Evolutionary conservation across 257 asterid genomes (phyloP), one percentile per base, ranked within the genome.

Genomic region (Nicotiana tomentosiformis): DNA sequence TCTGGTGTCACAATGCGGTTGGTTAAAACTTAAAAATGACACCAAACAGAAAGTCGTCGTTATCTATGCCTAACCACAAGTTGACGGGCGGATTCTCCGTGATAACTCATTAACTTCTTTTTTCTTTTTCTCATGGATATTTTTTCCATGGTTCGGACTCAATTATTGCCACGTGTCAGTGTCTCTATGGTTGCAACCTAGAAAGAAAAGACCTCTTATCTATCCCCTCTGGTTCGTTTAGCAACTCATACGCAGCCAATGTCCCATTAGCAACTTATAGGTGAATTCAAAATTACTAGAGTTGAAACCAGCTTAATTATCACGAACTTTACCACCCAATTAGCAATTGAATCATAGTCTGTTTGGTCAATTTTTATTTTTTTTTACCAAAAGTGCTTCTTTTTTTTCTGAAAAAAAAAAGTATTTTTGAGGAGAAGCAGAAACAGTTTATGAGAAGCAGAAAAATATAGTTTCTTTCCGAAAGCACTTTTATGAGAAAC

Each of bases 181-280:
- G 32, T 20, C 14, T 61, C 32, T 23, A 9, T 61, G 66, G 66
- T 61, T 3, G 64, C 64, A 17, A 58, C 64, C 64, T 58, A 58
- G 66, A 8, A 7, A 51, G 80, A 51, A 76, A 76, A 26, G 3
- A 15, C 80, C 80, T 76, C 80, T 76, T 76, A 76, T 76, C 80
- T 29, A 51, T 74, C 80, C 43, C 15, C 16, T 14, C n/a, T 29
- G 39, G 39, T 74, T 49, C 80, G 61, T 14, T 70, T 23, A n/a
- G 60, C 60, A 46, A 35, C 39, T 58, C 60, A 43, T 20, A 49
- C 17, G 10, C 55, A 35, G 78, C 70, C 70, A 5, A 65, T 0
- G 10, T 65, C 39, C 39, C 18, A 65, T 12, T 14, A 49, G 43
- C 62, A 49, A 51, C 7, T 18, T 18, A 18, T 18, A 18, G 7